Evolutionary conservation across 78 protist species (phyloP).

Genomic region (Polysphondylium violaceum): DNA sequence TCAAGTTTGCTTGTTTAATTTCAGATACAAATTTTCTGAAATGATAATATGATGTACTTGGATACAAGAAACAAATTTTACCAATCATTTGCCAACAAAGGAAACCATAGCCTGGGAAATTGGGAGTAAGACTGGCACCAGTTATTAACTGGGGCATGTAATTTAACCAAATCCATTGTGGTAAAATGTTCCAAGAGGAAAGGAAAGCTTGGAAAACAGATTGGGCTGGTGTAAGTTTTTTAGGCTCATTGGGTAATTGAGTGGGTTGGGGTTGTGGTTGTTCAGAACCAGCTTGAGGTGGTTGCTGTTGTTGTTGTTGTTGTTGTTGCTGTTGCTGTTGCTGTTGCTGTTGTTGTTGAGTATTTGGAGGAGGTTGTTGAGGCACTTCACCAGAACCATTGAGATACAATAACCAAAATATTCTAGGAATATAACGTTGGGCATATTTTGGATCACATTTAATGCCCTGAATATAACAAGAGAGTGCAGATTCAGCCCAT

Average conservation of each 20-base stretch:
- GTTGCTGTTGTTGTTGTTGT: not conserved
- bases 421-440: conserved; percentile 6
- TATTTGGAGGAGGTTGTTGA: not conserved
- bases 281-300: not conserved
- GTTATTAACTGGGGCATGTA: conserved; percentile 37
- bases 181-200: conserved; percentile 31
- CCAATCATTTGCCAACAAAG: conserved; percentile 63
- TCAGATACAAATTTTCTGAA: conserved; percentile 62
- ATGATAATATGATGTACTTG: conserved; percentile 37
- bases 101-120: conserved; percentile 70
- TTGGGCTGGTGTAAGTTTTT: conserved; percentile 54
- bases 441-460: conserved; percentile 60
- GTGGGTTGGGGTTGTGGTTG: not conserved
- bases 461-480: conserved; percentile 59
- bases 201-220: conserved; percentile 31
- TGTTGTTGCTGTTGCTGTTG: not conserved
- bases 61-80: conserved; percentile 52
- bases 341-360: not conserved
- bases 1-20: conserved; percentile 12
- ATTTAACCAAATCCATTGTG: conserved; percentile 71
- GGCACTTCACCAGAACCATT: conserved; percentile 73
- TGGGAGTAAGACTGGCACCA: conserved; percentile 23
- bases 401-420: conserved; percentile 56
- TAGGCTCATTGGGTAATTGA: not conserved
- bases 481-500: conserved; percentile 61